Percentiles rank a stretch among this genome's conserved stretches.
Conservation (phyloP, 768 basidiomycete genomes). For the Suillus alpinus region DNA sequence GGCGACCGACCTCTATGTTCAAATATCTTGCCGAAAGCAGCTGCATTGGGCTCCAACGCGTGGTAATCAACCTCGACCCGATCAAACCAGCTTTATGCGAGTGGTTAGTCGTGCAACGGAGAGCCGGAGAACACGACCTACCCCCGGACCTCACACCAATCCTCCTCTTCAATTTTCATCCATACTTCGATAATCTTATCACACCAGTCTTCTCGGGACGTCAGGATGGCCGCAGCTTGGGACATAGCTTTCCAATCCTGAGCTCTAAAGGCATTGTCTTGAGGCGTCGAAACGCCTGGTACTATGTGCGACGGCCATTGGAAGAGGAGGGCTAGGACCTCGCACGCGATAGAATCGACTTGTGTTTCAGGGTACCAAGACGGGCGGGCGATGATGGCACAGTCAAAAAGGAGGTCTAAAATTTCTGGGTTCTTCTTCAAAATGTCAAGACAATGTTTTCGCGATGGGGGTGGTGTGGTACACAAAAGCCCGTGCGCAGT, state of each 20-base stretch:
- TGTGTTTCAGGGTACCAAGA: constrained; percentile 28
- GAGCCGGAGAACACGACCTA: constrained; percentile 2
- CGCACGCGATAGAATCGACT: constrained; percentile 21
- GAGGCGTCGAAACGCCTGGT: constrained; percentile 21
- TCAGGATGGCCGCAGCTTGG: constrained; percentile 21
- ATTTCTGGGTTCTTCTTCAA: constrained; percentile 18
- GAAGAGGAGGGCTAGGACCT: constrained; percentile 24
- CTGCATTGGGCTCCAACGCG: constrained; percentile 10
- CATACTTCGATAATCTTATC: constrained; percentile 24
- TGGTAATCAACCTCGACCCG: constrained; percentile 15
- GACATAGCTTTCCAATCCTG: constrained; percentile 24
- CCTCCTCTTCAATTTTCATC: constrained; percentile 28
- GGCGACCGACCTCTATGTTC: constrained; percentile 16
- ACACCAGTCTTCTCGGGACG: constrained; percentile 25
- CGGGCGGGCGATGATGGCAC: constrained; percentile 21
- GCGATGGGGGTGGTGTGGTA: constrained; percentile 7
- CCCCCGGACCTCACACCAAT: constrained; percentile 16
- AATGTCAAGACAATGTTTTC: constrained; percentile 15
- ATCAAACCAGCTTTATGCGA: constrained; percentile 11
- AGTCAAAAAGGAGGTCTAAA: constrained; percentile 22
- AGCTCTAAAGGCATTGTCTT: constrained; percentile 9
- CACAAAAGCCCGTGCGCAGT: constrained; percentile 14
- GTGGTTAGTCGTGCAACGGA: background rate
- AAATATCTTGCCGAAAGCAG: constrained; percentile 15
- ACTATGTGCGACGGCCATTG: constrained; percentile 18